Percentiles rank a stretch among this genome's conserved stretches.
These are phyloP conservation scores for Colletotrichum sp. DNA, from an alignment of 2,329 filamentous ascomycete genomes.

Conservation along the genomic window DNA sequence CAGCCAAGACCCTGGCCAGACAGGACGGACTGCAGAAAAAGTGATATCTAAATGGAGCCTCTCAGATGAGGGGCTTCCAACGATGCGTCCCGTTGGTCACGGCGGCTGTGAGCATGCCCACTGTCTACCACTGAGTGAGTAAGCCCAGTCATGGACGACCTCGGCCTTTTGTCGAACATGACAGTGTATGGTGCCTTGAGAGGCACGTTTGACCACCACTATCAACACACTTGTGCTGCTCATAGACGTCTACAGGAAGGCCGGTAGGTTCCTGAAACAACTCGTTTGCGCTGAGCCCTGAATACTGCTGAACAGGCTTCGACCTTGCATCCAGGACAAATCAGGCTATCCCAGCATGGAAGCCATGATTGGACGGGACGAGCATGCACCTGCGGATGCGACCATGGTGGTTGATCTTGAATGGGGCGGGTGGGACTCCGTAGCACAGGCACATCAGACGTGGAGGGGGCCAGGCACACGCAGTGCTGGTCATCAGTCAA, in stretches of 20 bases:
- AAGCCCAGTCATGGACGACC: neutral
- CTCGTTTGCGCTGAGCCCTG: neutral
- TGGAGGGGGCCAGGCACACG: neutral
- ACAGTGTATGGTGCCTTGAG: neutral
- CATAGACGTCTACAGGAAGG: neutral
- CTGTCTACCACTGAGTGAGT: neutral
- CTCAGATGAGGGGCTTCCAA: neutral
- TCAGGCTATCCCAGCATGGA: conserved; percentile 9
- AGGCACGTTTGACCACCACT: neutral
- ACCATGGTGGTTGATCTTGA: neutral
- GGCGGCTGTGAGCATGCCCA: neutral
- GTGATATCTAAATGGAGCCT: neutral
- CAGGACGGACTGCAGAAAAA: neutral
- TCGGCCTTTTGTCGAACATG: neutral
- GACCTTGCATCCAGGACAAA: neutral
- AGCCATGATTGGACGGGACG: neutral
- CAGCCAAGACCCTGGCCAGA: neutral
- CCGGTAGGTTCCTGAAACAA: conserved; percentile 11
- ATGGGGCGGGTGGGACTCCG: neutral
- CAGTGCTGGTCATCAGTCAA: neutral
- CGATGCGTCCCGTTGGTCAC: neutral
- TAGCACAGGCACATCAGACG: neutral
- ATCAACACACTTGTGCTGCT: neutral
- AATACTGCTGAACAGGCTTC: neutral
- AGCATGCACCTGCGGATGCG: neutral